phyloP scores from a whole-genome alignment of 2,329 filamentous ascomycete genomes.

The Aspergillus persii region DNA sequence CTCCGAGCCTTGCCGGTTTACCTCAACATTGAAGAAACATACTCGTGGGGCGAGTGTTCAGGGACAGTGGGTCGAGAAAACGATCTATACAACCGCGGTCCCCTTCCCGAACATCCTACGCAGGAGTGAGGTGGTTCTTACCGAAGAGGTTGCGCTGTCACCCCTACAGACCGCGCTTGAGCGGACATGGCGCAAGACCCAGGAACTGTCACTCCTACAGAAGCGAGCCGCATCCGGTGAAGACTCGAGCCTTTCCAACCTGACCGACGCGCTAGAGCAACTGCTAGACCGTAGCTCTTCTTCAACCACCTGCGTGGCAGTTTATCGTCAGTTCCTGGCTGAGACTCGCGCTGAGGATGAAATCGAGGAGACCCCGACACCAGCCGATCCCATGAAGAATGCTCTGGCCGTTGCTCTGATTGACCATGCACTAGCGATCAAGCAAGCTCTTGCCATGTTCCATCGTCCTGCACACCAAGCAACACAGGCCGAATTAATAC shows the following conservation, averaged over 20 bases:
- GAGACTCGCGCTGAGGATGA: constrained; percentile 40
- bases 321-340: constrained; percentile 73
- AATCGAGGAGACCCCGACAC: constrained; percentile 50
- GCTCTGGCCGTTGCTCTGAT: constrained; percentile 81
- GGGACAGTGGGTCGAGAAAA: constrained; percentile 79
- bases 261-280: constrained; percentile 73
- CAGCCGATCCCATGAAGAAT: constrained; percentile 61
- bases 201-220: constrained; percentile 75
- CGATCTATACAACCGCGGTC: constrained; percentile 78
- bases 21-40: constrained; percentile 69
- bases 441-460: constrained; percentile 73
- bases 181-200: constrained; percentile 84
- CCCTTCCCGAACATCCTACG: constrained; percentile 87
- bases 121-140: constrained; percentile 76
- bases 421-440: constrained; percentile 85
- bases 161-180: constrained; percentile 87
- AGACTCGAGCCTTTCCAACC: constrained; percentile 63
- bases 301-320: constrained; percentile 73
- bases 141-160: constrained; percentile 64
- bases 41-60: constrained; percentile 64
- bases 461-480: constrained; percentile 56
- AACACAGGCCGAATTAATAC: constrained; percentile 38
- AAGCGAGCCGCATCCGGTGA: constrained; percentile 72
- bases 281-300: constrained; percentile 72
- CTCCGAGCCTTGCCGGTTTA: constrained; percentile 74